These are phyloP conservation scores for Alternaria sp. DNA, from an alignment of 2,329 filamentous ascomycete species.

Conservation along the genomic window DNA sequence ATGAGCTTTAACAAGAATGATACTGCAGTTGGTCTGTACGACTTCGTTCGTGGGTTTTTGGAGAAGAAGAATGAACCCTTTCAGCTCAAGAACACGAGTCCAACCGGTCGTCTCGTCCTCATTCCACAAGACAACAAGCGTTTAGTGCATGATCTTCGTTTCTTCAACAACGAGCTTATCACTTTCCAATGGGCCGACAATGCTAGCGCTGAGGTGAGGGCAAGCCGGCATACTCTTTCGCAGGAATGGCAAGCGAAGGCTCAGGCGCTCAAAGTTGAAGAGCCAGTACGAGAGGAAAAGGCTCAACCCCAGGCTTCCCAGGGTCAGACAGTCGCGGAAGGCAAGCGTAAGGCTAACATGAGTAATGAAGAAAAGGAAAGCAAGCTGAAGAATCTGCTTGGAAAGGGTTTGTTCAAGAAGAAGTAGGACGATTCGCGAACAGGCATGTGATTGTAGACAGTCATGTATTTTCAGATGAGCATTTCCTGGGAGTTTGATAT, in stretches of 20 bases:
- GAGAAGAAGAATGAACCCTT: slow-evolving; percentile 72
- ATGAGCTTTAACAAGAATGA: slow-evolving; percentile 74
- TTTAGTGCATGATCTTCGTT: slow-evolving; percentile 77
- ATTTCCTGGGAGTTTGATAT: slow-evolving; percentile 9
- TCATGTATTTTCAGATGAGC: slow-evolving; percentile 1
- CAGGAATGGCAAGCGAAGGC: slow-evolving; percentile 68
- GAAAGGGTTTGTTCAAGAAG: slow-evolving; percentile 48
- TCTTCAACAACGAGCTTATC: slow-evolving; percentile 76
- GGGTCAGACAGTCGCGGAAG: slow-evolving; percentile 36
- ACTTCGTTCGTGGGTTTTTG: slow-evolving; percentile 77
- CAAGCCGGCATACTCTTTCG: slow-evolving; percentile 66
- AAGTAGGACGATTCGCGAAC: slow-evolving; percentile 20
- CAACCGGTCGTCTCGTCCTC: slow-evolving; percentile 58
- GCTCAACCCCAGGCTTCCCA: slow-evolving; percentile 11
- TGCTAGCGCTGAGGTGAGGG: slow-evolving; percentile 66
- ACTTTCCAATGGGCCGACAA: slow-evolving; percentile 78
- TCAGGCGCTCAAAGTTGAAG: slow-evolving; percentile 71
- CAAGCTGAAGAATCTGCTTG: slow-evolving; percentile 52
- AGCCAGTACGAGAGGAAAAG: slow-evolving; percentile 47
- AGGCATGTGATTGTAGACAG: not conserved
- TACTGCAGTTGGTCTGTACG: slow-evolving; percentile 76
- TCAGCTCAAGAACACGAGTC: slow-evolving; percentile 71
- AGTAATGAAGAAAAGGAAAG: slow-evolving; percentile 51
- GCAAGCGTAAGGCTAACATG: slow-evolving; percentile 43
- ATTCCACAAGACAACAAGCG: slow-evolving; percentile 58